These are phyloP conservation scores for Aurantiochytrium sp. DNA, from an alignment of 108 stramenopile genomes.

Conservation along the genomic window DNA sequence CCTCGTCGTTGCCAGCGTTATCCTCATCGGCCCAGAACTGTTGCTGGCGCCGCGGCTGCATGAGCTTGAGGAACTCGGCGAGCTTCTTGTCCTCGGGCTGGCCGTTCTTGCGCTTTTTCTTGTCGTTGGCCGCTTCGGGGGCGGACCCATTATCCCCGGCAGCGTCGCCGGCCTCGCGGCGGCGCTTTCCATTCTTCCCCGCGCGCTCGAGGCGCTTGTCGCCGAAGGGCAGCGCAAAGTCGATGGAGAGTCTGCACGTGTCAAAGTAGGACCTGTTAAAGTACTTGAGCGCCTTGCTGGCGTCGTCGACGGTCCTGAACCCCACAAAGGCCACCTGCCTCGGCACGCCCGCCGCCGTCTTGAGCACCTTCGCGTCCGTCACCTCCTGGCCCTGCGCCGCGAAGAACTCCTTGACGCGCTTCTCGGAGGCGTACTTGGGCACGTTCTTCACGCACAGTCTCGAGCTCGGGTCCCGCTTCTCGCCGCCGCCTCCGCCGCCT, in stretches of 20 bases:
- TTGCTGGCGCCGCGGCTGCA: neutral
- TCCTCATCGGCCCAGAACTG: constrained; percentile 31
- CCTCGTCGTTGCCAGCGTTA: neutral
- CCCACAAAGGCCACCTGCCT: constrained; percentile 61
- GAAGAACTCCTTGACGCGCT: constrained; percentile 50
- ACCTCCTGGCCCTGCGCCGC: constrained; percentile 38
- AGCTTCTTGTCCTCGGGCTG: constrained; percentile 42
- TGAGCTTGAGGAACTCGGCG: neutral
- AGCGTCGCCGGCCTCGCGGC: neutral
- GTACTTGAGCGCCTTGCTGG: constrained; percentile 47
- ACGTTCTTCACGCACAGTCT: constrained; percentile 61
- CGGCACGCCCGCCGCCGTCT: constrained; percentile 52
- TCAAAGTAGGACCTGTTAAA: constrained; percentile 60
- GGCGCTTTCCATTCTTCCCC: neutral
- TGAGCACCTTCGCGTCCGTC: constrained; percentile 55
- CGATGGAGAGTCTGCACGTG: constrained; percentile 47
- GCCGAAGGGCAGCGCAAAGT: constrained; percentile 44
- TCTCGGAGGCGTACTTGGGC: constrained; percentile 53
- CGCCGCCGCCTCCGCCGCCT: neutral
- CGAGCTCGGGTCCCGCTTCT: neutral
- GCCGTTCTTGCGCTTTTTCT: neutral
- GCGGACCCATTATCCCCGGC: neutral
- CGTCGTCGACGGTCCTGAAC: constrained; percentile 43
- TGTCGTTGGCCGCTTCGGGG: neutral
- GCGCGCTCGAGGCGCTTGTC: neutral